Conservation (phyloP, 2,329 filamentous ascomycete species). For the Aspergillus sp. region DNA sequence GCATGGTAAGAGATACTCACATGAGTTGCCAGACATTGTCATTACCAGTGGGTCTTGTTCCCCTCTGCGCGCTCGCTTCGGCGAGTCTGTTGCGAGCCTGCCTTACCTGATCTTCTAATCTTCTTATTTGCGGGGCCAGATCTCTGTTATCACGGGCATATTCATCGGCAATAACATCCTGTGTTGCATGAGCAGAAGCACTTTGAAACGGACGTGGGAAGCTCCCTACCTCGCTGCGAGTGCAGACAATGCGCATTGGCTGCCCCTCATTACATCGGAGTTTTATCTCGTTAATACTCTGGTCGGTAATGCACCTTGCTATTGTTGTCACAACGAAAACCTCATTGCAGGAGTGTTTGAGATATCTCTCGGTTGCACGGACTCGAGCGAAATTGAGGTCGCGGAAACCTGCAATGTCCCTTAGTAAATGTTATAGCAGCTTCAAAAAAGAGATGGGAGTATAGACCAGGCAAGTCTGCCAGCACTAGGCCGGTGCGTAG, state of each 20-base stretch:
- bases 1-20: conserved; percentile 1
- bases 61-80: background rate
- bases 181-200: background rate
- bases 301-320: conserved; percentile 11
- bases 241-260: conserved; percentile 13
- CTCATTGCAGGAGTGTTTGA: conserved; percentile 13
- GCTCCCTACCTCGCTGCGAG: conserved; percentile 10
- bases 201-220: background rate
- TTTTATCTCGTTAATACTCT: conserved; percentile 10
- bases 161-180: conserved; percentile 9
- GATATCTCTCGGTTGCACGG: conserved; percentile 14
- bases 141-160: conserved; percentile 2
- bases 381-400: conserved; percentile 15
- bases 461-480: conserved; percentile 15
- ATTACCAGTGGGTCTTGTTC: background rate
- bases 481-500: conserved; percentile 14
- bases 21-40: conserved; percentile 1
- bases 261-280: conserved; percentile 2
- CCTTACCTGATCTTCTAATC: background rate
- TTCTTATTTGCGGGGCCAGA: background rate
- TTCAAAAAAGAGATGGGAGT: background rate
- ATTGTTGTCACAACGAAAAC: conserved; percentile 15
- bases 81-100: background rate
- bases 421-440: background rate
- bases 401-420: conserved; percentile 9